phyloP scores from a whole-genome alignment of 129 eudicot genomes.

The Lactuca sativa region DNA sequence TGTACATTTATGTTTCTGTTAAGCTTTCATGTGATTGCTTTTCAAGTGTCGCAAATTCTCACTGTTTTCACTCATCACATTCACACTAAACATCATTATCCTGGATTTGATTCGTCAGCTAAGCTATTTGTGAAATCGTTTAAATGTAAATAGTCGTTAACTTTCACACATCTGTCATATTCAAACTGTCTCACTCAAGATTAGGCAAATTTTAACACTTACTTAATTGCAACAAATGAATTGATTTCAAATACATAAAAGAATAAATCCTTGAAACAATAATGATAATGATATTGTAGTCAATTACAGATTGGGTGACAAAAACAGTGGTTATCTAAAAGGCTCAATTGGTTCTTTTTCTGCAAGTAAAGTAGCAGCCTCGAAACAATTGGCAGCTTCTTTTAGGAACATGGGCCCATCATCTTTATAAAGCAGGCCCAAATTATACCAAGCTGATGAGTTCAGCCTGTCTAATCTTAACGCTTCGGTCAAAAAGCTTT shows the following conservation, averaged over 20 bases:
- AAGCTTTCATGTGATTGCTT: too few relatives aligned
- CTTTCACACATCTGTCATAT: not conserved
- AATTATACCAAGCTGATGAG: constrained; percentile 70
- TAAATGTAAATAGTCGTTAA: too few relatives aligned
- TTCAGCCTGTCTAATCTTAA: constrained; percentile 68
- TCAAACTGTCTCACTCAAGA: not conserved
- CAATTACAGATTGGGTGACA: not conserved
- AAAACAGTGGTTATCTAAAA: constrained; percentile 55
- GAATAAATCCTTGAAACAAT: constrained; percentile 15
- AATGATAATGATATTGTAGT: constrained; percentile 1
- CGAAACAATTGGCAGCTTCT: constrained; percentile 85
- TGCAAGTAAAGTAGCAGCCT: constrained; percentile 67
- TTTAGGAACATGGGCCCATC: constrained; percentile 39
- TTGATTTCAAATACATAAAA: not conserved
- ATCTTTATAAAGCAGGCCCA: constrained; percentile 72
- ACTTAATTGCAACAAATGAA: constrained; percentile 18
- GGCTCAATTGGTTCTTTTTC: constrained; percentile 88
- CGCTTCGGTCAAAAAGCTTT: constrained; percentile 78
- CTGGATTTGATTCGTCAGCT: too few relatives aligned
- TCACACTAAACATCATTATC: too few relatives aligned
- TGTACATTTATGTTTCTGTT: too few relatives aligned
- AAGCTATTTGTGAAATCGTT: too few relatives aligned
- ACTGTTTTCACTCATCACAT: too few relatives aligned
- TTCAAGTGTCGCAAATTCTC: too few relatives aligned
- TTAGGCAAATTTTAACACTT: not conserved